These are phyloP conservation scores for Eruca vesicaria DNA, from an alignment of 441 rosid species.

Conservation along the genomic window DNA sequence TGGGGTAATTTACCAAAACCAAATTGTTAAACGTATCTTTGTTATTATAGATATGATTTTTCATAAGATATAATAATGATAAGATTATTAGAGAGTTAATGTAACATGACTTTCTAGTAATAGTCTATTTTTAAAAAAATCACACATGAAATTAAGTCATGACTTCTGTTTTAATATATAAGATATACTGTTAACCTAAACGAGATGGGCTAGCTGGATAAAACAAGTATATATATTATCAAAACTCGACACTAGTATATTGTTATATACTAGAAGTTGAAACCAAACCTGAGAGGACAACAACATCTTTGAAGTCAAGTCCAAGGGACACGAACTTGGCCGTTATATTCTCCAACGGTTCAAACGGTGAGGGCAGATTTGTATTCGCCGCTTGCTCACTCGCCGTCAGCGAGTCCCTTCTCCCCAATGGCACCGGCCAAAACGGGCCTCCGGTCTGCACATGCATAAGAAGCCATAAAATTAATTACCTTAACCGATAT, in stretches of 20 bases:
- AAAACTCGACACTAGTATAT: background rate
- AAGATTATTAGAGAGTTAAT: no score
- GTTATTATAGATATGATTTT: no score
- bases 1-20: no score
- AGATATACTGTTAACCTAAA: background rate
- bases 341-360: conserved; percentile 57
- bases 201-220: background rate
- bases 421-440: conserved; percentile 65
- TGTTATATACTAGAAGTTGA: background rate
- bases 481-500: background rate
- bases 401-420: conserved; percentile 65
- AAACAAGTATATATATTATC: background rate
- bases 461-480: background rate
- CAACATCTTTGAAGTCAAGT: conserved; percentile 77
- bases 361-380: conserved; percentile 71
- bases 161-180: no score
- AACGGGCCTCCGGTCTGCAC: conserved; percentile 72
- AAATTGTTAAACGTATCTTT: no score
- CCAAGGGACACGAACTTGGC: conserved; percentile 75
- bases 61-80: no score
- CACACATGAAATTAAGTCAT: no score
- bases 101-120: no score
- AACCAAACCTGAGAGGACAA: conserved; percentile 74
- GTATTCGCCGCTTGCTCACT: conserved; percentile 62
- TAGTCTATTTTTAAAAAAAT: no score